Base-by-base conservation (phyloP, 768 basidiomycete genomes). In the Lentinus tigrinus region DNA sequence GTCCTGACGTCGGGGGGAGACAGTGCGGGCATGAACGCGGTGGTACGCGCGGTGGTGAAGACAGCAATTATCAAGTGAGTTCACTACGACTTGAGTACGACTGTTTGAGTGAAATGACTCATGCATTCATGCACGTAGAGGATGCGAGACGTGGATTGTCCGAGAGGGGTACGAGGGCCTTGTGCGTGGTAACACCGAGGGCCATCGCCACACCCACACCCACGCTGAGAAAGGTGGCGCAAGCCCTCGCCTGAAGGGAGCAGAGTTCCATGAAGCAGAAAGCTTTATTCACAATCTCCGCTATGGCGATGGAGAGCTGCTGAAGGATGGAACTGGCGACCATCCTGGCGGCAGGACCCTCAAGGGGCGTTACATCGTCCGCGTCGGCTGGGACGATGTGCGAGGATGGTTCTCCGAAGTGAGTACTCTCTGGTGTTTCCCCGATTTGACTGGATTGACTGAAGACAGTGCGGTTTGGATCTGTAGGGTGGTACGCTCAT, bases 121-220 rank as follows among this genome's bases (percentile, higher is more conserved):
- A 49, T 9, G 16, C 9, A 14, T 0, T 6, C 27, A 27, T 52
- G 17, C n/a, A 4, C 52, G 8, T 67, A 96, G 97, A 75, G 95
- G 94, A 36, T 98, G 95, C 73, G 93, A 98, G 72, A 88, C 91
- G 14, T 99, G 87, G 81, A 87, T 98, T 61, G 92, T 99, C 58
- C 91, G 97, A 37, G 97, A 99, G 75, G 97, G 97, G 38, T 99
- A 98, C 77, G 95, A 98, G 71, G 97, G 97, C 23, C 87, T 98
- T 58, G 95, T 99, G 11, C 84, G 89, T 56, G 97, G 97, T n/a
- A 98, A 95, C 73, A 70, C 76, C 3, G 77, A 80, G 67, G 39
- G 70, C 68, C 52, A 40, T 46, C 43, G 63, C 56, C 60, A 65
- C 54, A 27, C 65, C 19, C 53, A 57, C 19, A 46, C 68, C 16